Evolutionary conservation across 129 eudicot genomes (phyloP).

Genomic region (Escallonia rubra): DNA sequence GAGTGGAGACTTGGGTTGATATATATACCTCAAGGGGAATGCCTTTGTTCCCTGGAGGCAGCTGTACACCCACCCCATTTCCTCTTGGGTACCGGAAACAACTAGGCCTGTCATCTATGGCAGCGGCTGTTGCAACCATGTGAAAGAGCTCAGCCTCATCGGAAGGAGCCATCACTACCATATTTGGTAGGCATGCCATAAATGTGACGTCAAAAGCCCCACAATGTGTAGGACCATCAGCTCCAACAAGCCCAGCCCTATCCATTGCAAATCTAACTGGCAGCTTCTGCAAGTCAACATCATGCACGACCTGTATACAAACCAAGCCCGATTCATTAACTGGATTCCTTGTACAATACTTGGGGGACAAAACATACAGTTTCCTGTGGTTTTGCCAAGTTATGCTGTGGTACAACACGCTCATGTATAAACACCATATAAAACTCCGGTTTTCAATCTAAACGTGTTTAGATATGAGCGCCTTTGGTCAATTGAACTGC

Average conservation of each 20-base stretch:
- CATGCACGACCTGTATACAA: constrained; percentile 73
- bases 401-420: no score
- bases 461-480: no score
- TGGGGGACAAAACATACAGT: no score
- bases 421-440: no score
- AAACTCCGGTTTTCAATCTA: no score
- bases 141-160: constrained; percentile 94
- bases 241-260: constrained; percentile 89
- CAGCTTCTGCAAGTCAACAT: constrained; percentile 83
- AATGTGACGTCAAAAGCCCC: constrained; percentile 87
- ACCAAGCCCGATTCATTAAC: neutral
- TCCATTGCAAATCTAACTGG: constrained; percentile 95
- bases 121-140: constrained; percentile 97
- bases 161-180: constrained; percentile 98
- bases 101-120: constrained; percentile 88
- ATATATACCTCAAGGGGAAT: constrained; percentile 67
- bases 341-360: no score
- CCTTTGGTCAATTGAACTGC: no score
- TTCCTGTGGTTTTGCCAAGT: no score
- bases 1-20: neutral
- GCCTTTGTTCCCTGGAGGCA: constrained; percentile 93
- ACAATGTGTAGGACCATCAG: constrained; percentile 96
- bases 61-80: constrained; percentile 73
- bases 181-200: constrained; percentile 91
- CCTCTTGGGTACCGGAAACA: constrained; percentile 96